These are phyloP conservation scores for Xylaria sp. DNA, from an alignment of 2,329 filamentous ascomycete genomes.

Conservation along the genomic window DNA sequence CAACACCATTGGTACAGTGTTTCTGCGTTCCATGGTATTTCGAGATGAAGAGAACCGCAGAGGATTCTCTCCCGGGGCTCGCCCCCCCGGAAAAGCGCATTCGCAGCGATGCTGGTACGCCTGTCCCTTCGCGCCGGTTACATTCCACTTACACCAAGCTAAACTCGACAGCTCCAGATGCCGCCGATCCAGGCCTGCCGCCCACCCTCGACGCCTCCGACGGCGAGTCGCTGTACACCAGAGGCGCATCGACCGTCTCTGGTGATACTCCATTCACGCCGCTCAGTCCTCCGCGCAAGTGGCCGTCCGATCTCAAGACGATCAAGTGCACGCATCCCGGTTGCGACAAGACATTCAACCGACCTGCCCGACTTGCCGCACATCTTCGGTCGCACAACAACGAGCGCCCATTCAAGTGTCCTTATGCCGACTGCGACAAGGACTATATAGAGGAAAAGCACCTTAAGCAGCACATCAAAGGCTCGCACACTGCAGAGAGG, in stretches of 20 bases:
- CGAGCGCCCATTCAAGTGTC: slow-evolving; percentile 72
- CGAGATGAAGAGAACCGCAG: slow-evolving; percentile 27
- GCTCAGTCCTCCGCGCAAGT: slow-evolving; percentile 47
- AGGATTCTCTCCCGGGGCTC: slow-evolving; percentile 14
- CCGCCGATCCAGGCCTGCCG: too few relatives aligned
- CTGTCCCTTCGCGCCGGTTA: slow-evolving; percentile 50
- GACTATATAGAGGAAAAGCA: slow-evolving; percentile 83
- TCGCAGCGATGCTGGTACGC: slow-evolving; percentile 10
- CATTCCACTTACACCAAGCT: too few relatives aligned
- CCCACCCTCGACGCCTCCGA: slow-evolving; percentile 10
- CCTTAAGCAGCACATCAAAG: slow-evolving; percentile 77
- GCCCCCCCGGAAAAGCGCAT: slow-evolving; percentile 15
- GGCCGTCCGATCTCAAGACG: slow-evolving; percentile 69
- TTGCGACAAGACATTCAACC: slow-evolving; percentile 81
- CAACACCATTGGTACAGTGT: slow-evolving; percentile 6
- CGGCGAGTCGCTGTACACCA: slow-evolving; percentile 20
- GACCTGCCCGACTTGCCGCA: slow-evolving; percentile 71
- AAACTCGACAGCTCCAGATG: too few relatives aligned
- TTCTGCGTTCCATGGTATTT: background rate
- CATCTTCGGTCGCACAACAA: slow-evolving; percentile 83
- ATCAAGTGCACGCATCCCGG: slow-evolving; percentile 67
- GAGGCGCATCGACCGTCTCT: slow-evolving; percentile 16
- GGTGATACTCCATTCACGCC: slow-evolving; percentile 45
- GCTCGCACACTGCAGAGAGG: slow-evolving; percentile 67
- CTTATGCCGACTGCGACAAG: slow-evolving; percentile 67